phyloP scores from a whole-genome alignment of 495 filamentous ascomycete species.

The Trichoderma asperelloides region DNA sequence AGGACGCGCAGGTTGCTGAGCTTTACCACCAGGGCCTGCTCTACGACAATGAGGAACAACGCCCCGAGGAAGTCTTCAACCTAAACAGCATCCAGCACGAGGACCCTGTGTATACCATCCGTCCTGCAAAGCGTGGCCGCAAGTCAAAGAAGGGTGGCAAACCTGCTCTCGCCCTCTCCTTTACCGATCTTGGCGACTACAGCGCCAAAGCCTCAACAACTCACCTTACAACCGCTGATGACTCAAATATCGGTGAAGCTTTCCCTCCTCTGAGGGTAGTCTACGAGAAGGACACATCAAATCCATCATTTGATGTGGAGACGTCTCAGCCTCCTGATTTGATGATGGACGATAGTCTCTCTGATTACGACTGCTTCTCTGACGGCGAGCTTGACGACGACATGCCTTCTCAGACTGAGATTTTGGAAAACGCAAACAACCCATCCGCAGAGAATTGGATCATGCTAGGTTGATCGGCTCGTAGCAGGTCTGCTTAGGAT shows the following conservation, averaged over 20 bases:
- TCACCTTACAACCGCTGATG: slow-evolving; percentile 18
- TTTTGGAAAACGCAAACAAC: slow-evolving; percentile 5
- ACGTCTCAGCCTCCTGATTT: slow-evolving; percentile 14
- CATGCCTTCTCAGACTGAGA: slow-evolving; percentile 10
- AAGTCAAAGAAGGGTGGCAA: slow-evolving; percentile 5
- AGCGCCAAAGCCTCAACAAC: slow-evolving; percentile 16
- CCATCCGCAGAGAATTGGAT: slow-evolving; percentile 26
- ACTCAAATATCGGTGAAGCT: background rate
- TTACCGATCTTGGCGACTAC: slow-evolving; percentile 23
- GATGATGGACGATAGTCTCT: slow-evolving; percentile 10
- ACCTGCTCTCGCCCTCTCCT: slow-evolving; percentile 22
- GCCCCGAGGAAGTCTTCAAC: slow-evolving; percentile 23
- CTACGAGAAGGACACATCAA: slow-evolving; percentile 21
- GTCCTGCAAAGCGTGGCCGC: slow-evolving; percentile 22
- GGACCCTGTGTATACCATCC: slow-evolving; percentile 24
- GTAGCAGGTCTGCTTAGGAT: slow-evolving; percentile 37
- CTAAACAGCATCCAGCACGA: slow-evolving; percentile 25
- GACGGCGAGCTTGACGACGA: slow-evolving; percentile 1
- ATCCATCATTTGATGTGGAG: slow-evolving; percentile 1
- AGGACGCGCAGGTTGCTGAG: slow-evolving; percentile 37
- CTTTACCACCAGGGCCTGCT: slow-evolving; percentile 31
- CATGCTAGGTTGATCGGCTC: slow-evolving; percentile 35
- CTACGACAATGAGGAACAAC: slow-evolving; percentile 30
- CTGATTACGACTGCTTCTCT: slow-evolving; percentile 6
- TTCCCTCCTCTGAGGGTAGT: slow-evolving; percentile 15